These are phyloP conservation scores for Clathrospora elynae DNA, from an alignment of 2,329 filamentous ascomycete species.

Conservation along the genomic window DNA sequence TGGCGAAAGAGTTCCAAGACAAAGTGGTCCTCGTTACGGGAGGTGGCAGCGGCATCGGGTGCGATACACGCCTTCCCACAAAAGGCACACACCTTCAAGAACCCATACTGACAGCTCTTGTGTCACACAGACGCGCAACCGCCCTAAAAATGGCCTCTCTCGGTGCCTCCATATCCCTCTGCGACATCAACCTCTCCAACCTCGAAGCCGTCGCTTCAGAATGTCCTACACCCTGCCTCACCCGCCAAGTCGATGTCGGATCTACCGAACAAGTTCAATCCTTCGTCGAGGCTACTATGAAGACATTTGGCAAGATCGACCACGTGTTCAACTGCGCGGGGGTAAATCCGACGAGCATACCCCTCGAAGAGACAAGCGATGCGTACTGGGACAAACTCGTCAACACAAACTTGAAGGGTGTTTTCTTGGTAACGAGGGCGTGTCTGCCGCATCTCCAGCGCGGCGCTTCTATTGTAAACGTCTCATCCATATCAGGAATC, in stretches of 20 bases:
- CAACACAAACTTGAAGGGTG: constrained; percentile 53
- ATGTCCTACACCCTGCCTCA: constrained; percentile 39
- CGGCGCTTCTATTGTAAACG: constrained; percentile 37
- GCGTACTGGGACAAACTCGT: constrained; percentile 56
- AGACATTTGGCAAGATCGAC: constrained; percentile 45
- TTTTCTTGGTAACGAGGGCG: constrained; percentile 53
- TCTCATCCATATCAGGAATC: constrained; percentile 33
- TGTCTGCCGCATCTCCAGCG: constrained; percentile 45
- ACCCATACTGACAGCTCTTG: constrained; percentile 1
- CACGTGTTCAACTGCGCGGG: constrained; percentile 56
- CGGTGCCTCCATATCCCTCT: constrained; percentile 47
- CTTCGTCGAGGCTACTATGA: constrained; percentile 48
- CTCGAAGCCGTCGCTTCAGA: constrained; percentile 47
- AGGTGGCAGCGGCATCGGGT: constrained; percentile 55
- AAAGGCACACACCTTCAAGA: background rate
- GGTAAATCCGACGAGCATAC: constrained; percentile 54
- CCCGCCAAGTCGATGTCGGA: constrained; percentile 54
- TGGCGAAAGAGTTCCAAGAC: constrained; percentile 38
- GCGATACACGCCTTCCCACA: constrained; percentile 7
- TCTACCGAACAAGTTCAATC: constrained; percentile 50
- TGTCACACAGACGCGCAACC: constrained; percentile 50
- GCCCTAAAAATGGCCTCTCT: constrained; percentile 55
- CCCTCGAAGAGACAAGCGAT: constrained; percentile 51
- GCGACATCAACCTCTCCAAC: constrained; percentile 48
- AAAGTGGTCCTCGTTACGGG: constrained; percentile 41